Conservation (phyloP, 345 rosid species). For the Citrus trifoliata region DNA sequence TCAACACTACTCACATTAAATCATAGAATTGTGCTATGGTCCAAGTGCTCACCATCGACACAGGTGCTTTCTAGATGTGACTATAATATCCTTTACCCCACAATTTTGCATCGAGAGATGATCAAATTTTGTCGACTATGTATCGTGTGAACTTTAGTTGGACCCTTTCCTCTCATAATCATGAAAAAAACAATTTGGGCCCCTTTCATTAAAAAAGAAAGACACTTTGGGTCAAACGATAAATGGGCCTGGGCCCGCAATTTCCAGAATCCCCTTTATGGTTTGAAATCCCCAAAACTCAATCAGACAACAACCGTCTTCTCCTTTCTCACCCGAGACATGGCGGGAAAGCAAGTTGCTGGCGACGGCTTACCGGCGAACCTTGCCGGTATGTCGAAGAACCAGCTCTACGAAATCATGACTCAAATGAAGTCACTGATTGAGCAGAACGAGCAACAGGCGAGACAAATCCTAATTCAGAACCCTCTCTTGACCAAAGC, state of each 20-base stretch:
- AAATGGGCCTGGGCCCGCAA: neutral
- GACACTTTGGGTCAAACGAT: neutral
- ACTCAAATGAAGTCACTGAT: conserved; percentile 92
- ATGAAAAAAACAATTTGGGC: neutral
- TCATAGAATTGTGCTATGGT: too few relatives aligned
- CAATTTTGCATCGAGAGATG: too few relatives aligned
- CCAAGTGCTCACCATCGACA: too few relatives aligned
- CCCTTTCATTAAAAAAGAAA: too few relatives aligned
- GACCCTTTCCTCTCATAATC: too few relatives aligned
- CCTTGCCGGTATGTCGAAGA: conserved; percentile 92
- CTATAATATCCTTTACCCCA: too few relatives aligned
- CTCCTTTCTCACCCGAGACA: conserved; percentile 13
- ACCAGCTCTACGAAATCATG: conserved; percentile 91
- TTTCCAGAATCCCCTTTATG: neutral
- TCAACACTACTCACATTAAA: too few relatives aligned
- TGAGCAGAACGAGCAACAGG: conserved; percentile 90
- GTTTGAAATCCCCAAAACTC: neutral
- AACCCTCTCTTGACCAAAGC: conserved; percentile 90
- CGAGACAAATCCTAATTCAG: conserved; percentile 75
- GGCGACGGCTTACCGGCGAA: conserved; percentile 68
- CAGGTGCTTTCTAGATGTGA: too few relatives aligned
- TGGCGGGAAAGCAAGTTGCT: conserved; percentile 71
- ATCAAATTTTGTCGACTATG: too few relatives aligned
- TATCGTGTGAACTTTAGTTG: too few relatives aligned
- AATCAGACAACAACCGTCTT: neutral